A percentile compares a stretch with the other conserved stretches of the same genome.
Conservation (phyloP, 2,329 filamentous ascomycete genomes). For the Keithomyces neogunnii region DNA sequence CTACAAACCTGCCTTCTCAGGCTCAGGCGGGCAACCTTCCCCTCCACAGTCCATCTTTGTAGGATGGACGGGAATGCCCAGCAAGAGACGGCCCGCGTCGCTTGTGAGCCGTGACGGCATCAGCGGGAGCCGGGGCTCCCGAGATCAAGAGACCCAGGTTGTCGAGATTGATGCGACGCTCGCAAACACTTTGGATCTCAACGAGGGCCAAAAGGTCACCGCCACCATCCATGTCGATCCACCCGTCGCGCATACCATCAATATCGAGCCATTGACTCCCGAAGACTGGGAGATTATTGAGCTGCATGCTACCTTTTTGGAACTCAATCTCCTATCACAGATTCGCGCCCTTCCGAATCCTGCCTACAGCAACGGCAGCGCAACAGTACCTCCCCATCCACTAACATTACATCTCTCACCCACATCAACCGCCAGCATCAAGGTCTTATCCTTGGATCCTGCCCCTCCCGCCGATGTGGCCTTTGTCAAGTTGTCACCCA, state of each 20-base stretch:
- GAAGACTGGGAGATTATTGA: conserved; percentile 99
- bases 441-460: conserved; percentile 75
- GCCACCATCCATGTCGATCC: conserved; percentile 76
- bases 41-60: conserved; percentile 68
- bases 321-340: conserved; percentile 86
- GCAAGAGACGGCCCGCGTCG: conserved; percentile 70
- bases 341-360: conserved; percentile 92
- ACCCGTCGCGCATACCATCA: conserved; percentile 83
- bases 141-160: conserved; percentile 67
- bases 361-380: conserved; percentile 44
- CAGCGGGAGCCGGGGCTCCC: conserved; percentile 45
- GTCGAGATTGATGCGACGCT: conserved; percentile 86
- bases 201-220: conserved; percentile 72
- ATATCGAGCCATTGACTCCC: conserved; percentile 90
- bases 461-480: conserved; percentile 56
- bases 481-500: conserved; percentile 87
- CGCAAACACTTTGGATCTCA: conserved; percentile 65
- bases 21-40: conserved; percentile 33
- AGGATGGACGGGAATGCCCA: conserved; percentile 97
- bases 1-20: conserved; percentile 49
- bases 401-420: conserved; percentile 89
- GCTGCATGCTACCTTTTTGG: conserved; percentile 88
- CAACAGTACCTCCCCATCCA: conserved; percentile 57
- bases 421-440: conserved; percentile 89
- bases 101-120: conserved; percentile 69